Conservation (phyloP, 2,329 filamentous ascomycete species). For the Fusarium verticillioides region DNA sequence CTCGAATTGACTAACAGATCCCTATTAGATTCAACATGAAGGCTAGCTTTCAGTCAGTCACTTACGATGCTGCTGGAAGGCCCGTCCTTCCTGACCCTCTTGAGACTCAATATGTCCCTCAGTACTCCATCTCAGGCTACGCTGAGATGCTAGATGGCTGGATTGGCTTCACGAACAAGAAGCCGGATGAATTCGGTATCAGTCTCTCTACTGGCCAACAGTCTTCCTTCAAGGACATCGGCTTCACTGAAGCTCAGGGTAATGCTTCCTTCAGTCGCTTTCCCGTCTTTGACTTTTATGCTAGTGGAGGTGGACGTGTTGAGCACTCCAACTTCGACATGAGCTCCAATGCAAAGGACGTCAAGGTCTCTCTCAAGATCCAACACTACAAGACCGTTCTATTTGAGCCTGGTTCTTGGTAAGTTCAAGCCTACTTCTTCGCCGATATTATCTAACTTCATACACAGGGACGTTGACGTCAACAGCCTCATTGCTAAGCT, state of each 20-base stretch:
- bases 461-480: neutral
- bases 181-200: neutral
- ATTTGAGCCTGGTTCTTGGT: neutral
- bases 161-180: neutral
- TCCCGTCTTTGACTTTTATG: neutral
- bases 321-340: neutral
- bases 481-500: neutral
- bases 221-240: neutral
- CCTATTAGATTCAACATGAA: neutral
- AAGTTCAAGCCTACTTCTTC: accelerated
- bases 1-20: neutral
- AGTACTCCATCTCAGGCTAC: neutral
- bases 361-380: neutral
- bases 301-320: neutral
- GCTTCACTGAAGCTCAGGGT: neutral
- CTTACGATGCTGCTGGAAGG: neutral
- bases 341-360: neutral
- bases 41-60: neutral
- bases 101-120: neutral
- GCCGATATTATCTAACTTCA: accelerated
- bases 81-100: neutral
- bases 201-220: neutral
- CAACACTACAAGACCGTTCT: neutral
- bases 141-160: neutral
- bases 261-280: neutral